Base-by-base conservation (phyloP, 352 stramenopile genomes). In the Pythium aristosporum region DNA sequence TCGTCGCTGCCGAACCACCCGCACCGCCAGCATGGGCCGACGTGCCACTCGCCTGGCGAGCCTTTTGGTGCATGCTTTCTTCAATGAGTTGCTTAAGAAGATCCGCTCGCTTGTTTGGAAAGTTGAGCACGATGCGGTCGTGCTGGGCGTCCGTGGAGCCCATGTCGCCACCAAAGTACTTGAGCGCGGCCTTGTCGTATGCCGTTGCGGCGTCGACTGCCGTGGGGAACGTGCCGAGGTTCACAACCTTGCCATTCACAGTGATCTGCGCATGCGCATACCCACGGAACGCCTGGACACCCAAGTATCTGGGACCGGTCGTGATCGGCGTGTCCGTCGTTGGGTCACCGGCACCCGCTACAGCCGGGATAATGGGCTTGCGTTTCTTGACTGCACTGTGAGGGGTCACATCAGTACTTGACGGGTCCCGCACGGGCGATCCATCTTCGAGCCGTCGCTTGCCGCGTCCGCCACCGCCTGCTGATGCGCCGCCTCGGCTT, bases 161-260 rank as follows among this genome's bases (percentile, higher is more conserved):
- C 20, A 79, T 63, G 20, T 68, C 61, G 25, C 82, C 79, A 13
- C 80, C 83, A 68, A 91, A 94, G 58, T 88, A 88, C 60, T 82
- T 85, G 23, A 91, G 65, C 11, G 84, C 82, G 3, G 83, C 85
- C 58, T 89, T 90, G 61, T 94, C 85, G 50, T 94, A 94, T n/a
- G 85, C 85, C 41, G 87, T 72, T 9, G 83, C 85, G 4, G 85
- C 85, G 37, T 94, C 83, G 50, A 83, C 77, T 0, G 80, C 74
- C 11, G 72, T 90, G 2, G 81, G 53, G 58, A 91, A 94, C 44
- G 78, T 88, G 7, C 85, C 85, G 46, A 94, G 63, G 56, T 91
- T 89, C 8, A 92, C 67, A n/a, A 85, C 57, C 60, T 91, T 88
- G 41, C 80, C 80, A n/a, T 91, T 77, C 20, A 94, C 81, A 39